Base-by-base conservation (phyloP, 345 rosid genomes). In the Salix arbutifolia region DNA sequence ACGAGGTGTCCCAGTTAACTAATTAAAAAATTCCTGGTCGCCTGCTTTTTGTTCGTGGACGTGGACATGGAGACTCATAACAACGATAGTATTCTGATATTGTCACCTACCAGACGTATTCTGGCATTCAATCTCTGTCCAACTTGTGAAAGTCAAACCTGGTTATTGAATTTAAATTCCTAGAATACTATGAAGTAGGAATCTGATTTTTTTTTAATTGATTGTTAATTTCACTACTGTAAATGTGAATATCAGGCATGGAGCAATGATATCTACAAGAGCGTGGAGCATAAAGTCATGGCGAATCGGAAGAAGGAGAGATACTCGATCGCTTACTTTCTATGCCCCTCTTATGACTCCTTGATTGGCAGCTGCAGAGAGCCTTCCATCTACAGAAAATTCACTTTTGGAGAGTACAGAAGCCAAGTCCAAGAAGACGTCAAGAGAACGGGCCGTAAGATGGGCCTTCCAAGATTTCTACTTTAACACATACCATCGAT, bases 241-340 rank as follows among this genome's bases (percentile, higher is more conserved):
- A 19, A n/a, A 53, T 48, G 46, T 26, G 67, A n/a, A 17, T 4
- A 12, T 46, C 84, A 90, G 91, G 94, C 92, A 23, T 90, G 91
- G 94, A 90, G 92, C 87, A 90, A 90, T 69, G 88, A 90, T 60
- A 73, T 81, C 6, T 90, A 90, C 65, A 89, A 78, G 74, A 90
- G 94, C 37, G 92, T 88, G 79, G 87, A 90, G 79, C 94, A 90
- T 77, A 87, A 78, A 72, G 94, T 89, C 75, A 72, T 83, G 76
- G 78, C 90, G 2, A 89, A 90, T 73, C 71, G 52, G 69, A 75
- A 77, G 80, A 79, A 23, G 73, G 94, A 89, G 67, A 79, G 94
- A 82, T 86, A 83, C 65, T 87, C 92, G 19, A 46, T 84, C 10
- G 94, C 94, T 68, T 90, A 88, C 80, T 90, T 90, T 78, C 84